phyloP scores from a whole-genome alignment of 2,329 filamentous ascomycete genomes.

The Colletotrichum tabaci region DNA sequence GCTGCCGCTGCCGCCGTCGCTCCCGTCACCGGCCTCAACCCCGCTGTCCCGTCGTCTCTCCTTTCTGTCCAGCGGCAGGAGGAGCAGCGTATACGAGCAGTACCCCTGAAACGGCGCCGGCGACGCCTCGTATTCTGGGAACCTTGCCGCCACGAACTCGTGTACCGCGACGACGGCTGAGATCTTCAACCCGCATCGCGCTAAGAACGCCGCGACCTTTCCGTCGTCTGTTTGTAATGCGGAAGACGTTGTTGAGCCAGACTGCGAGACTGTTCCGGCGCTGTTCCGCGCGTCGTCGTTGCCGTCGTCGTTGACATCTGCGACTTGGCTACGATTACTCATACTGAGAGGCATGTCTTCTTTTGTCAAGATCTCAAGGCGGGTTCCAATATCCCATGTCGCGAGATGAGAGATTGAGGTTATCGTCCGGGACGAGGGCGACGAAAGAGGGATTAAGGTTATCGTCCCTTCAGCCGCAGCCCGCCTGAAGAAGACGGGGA shows the following conservation, averaged over 20 bases:
- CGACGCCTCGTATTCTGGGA: conserved; percentile 49
- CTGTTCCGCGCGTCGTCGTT: background rate
- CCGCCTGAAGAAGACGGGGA: background rate
- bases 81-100: conserved; percentile 65
- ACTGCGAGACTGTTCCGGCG: background rate
- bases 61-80: conserved; percentile 46
- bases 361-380: background rate
- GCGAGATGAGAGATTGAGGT: background rate
- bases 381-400: background rate
- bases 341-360: background rate
- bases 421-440: background rate
- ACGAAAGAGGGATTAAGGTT: background rate
- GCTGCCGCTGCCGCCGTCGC: background rate
- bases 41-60: conserved; percentile 20
- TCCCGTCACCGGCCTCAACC: background rate
- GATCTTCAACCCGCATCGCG: background rate
- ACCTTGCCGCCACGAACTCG: conserved; percentile 51
- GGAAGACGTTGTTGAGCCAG: background rate
- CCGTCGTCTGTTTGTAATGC: background rate
- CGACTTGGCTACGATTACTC: background rate
- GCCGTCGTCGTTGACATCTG: background rate
- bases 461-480: background rate
- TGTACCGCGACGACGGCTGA: conserved; percentile 40
- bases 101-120: conserved; percentile 62
- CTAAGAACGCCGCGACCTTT: conserved; percentile 28